A percentile compares a stretch with the other conserved stretches of the same genome.
Conservation (phyloP, 2,329 filamentous ascomycete genomes). For the Colletotrichum sp. region DNA sequence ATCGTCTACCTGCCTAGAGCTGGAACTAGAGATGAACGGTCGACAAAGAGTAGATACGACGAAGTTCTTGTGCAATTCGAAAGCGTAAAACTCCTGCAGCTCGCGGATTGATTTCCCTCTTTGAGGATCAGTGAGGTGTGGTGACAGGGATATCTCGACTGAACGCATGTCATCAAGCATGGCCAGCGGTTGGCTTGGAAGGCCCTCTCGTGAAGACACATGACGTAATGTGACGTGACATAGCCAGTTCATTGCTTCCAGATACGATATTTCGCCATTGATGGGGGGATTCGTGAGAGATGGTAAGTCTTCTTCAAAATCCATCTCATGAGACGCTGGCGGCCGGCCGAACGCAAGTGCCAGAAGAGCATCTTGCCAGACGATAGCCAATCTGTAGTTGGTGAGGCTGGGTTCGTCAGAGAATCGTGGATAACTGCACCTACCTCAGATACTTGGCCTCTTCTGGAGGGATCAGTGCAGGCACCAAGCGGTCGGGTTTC, state of each 20-base stretch:
- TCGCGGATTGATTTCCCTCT: not conserved
- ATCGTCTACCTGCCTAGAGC: fast-evolving
- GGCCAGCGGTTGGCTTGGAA: not conserved
- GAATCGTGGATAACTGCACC: not conserved
- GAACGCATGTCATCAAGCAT: not conserved
- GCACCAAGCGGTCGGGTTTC: not conserved
- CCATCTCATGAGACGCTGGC: slow-evolving; percentile 15
- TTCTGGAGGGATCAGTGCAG: not conserved
- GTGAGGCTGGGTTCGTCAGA: not conserved
- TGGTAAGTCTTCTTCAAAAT: not conserved
- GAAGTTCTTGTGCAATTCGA: slow-evolving; percentile 15
- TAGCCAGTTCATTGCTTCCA: slow-evolving; percentile 14
- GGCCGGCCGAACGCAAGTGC: slow-evolving; percentile 7
- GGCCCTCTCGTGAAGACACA: not conserved
- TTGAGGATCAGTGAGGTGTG: not conserved
- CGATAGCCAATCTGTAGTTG: not conserved
- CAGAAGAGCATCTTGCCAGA: slow-evolving; percentile 11
- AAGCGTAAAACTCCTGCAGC: slow-evolving; percentile 12
- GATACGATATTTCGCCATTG: not conserved
- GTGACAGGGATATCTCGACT: not conserved
- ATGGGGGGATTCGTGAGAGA: not conserved
- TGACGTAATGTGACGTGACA: slow-evolving; percentile 1
- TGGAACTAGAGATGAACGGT: not conserved
- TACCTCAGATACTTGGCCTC: not conserved
- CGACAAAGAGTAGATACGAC: slow-evolving; percentile 13